Evolutionary conservation across 2,329 filamentous ascomycete species (phyloP).

Genomic region (Bipolaris sorokiniana): DNA sequence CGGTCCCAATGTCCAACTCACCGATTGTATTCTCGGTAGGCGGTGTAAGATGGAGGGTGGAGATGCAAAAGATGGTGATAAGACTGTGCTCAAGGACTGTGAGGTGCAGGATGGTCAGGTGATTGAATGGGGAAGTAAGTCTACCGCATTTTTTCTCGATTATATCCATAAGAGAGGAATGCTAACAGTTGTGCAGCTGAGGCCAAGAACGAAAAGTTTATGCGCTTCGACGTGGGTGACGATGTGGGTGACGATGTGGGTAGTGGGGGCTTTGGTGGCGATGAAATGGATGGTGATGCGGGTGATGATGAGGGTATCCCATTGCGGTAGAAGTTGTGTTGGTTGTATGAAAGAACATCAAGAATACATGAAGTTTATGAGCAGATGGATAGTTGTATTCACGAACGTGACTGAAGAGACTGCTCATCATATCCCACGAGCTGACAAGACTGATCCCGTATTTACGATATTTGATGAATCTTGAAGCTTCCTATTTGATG

Average conservation of each 20-base stretch:
- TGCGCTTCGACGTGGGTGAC: constrained; percentile 54
- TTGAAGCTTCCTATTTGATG: not conserved
- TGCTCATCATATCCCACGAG: not conserved
- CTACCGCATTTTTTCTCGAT: constrained; percentile 25
- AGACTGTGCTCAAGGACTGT: constrained; percentile 76
- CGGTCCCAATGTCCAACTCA: constrained; percentile 82
- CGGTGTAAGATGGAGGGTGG: constrained; percentile 83
- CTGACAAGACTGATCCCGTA: not conserved
- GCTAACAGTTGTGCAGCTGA: constrained; percentile 49
- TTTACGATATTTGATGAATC: not conserved
- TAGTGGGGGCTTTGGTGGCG: constrained; percentile 38
- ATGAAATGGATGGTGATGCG: constrained; percentile 19
- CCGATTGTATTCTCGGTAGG: constrained; percentile 84
- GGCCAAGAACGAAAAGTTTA: constrained; percentile 67
- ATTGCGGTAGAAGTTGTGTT: not conserved
- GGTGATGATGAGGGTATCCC: constrained; percentile 16
- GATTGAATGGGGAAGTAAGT: constrained; percentile 73
- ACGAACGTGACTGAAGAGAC: not conserved
- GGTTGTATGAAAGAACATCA: not conserved
- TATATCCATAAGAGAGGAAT: not conserved
- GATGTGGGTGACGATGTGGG: constrained; percentile 48
- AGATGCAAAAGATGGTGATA: constrained; percentile 55
- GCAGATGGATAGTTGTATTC: not conserved
- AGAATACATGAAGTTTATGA: not conserved
- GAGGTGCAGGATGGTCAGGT: constrained; percentile 88